Evolutionary conservation across 2,329 filamentous ascomycete species (phyloP), one percentile per base, ranked within the genome.

Genomic region (Albifimbria verrucaria): DNA sequence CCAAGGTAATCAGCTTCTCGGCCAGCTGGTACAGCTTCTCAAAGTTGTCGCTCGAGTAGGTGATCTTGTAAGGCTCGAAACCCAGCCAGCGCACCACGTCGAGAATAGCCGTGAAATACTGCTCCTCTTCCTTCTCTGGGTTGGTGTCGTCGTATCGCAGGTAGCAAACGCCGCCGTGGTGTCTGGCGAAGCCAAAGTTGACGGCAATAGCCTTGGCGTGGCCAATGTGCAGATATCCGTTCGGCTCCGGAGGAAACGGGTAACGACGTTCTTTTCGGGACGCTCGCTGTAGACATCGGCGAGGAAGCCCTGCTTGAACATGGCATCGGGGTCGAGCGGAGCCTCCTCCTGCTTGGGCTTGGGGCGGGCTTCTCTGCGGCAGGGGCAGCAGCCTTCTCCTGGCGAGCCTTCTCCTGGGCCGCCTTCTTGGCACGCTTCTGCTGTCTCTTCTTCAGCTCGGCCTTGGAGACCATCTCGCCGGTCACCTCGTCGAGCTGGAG

Each of bases 191-290:
- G 7, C 93, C 93, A 73, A 97, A 97, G 73, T 97, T 97, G 70
- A 97, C 85, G 1, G 91, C 88, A 69, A 97, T 97, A 21, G 94
- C 93, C 76, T 97, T 97, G 59, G 89, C 89, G 68, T 97, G 94
- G 20, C 93, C 93, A 61, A 97, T 89, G 67, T 97, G 92, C 10
- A 97, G 81, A 68, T 88, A 97, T 51, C 93, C 94, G 69, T 97
- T 97, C 47, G 94, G 94, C 72, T 93, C 89, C 20, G 89, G 89
- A 2, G 89, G 66, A 93, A 92, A 60, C 89, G 84, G 4, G 88
- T 92, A 48, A 87, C 71, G 20, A 87, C 84, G 15, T 76, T 73
- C 59, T 80, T 81, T 44, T 77, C 75, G 2, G 86, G 85, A 48
- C 84, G 79, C 70, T 88, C 82, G 56, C 86, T 81, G 72, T 86